These are phyloP conservation scores for Fusarium miscanthi DNA, from an alignment of 2,329 filamentous ascomycete species.

Conservation along the genomic window DNA sequence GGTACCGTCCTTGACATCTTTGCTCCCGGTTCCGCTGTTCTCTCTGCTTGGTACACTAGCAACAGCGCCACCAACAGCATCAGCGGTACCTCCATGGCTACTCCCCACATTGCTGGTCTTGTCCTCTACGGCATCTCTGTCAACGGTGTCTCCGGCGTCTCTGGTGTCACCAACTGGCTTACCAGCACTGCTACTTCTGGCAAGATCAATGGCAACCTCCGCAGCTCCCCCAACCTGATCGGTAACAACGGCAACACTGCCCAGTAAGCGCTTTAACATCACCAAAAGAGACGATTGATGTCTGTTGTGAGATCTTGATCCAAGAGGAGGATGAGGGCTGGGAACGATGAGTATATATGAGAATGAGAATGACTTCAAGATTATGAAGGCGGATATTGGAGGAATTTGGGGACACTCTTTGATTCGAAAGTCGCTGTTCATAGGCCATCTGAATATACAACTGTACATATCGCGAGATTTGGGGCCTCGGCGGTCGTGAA, in stretches of 20 bases:
- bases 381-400: background rate
- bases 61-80: slow-evolving; percentile 58
- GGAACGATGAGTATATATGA: slow-evolving; percentile 1
- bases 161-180: slow-evolving; percentile 56
- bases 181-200: slow-evolving; percentile 55
- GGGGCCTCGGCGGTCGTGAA: background rate
- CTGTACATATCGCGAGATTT: slow-evolving; percentile 15
- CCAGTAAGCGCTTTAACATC: slow-evolving; percentile 37
- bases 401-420: background rate
- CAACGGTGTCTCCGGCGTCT: slow-evolving; percentile 49
- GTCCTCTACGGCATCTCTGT: slow-evolving; percentile 60
- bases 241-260: slow-evolving; percentile 60
- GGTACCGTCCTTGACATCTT: slow-evolving; percentile 62
- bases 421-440: slow-evolving; percentile 4
- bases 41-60: slow-evolving; percentile 61
- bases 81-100: slow-evolving; percentile 73
- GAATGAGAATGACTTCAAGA: background rate
- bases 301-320: background rate
- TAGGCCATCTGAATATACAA: slow-evolving; percentile 12
- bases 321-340: background rate
- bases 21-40: slow-evolving; percentile 59
- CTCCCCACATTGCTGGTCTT: slow-evolving; percentile 70
- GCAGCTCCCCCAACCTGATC: slow-evolving; percentile 59
- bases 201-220: slow-evolving; percentile 53
- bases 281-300: background rate